Conservation (phyloP, 2,329 filamentous ascomycete genomes). For the Venturia pyrina region DNA sequence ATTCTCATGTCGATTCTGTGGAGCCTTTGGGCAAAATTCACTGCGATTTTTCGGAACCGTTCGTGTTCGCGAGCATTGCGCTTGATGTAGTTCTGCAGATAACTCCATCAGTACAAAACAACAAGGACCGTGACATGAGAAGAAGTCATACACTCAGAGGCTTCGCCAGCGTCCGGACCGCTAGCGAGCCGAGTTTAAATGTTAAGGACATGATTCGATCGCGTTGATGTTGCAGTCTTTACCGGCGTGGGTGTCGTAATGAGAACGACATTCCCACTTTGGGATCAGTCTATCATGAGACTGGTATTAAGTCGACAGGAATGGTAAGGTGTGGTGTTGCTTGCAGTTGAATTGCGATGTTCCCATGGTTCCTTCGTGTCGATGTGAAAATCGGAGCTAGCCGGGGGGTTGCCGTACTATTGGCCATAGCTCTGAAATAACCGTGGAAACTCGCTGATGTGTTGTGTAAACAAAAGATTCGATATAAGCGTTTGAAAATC, state of each 20-base stretch:
- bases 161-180: conserved; percentile 56
- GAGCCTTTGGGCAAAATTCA: conserved; percentile 52
- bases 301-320: background rate
- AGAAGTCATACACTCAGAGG: conserved; percentile 50
- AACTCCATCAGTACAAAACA: background rate
- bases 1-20: conserved; percentile 60
- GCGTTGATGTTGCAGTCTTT: background rate
- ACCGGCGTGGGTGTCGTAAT: background rate
- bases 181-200: conserved; percentile 55
- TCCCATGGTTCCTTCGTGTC: background rate
- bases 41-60: conserved; percentile 50
- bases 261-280: background rate
- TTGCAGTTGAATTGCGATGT: background rate
- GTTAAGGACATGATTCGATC: conserved; percentile 47
- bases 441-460: too few species aligned
- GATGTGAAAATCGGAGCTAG: background rate
- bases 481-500: background rate
- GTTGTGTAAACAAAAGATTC: conserved; percentile 2
- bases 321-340: background rate
- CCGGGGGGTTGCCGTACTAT: background rate
- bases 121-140: background rate
- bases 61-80: conserved; percentile 59
- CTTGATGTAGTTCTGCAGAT: conserved; percentile 54
- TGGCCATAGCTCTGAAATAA: background rate
- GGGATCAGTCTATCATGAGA: background rate